phyloP scores from a whole-genome alignment of 306 rosid species.

The Malus domestica region DNA sequence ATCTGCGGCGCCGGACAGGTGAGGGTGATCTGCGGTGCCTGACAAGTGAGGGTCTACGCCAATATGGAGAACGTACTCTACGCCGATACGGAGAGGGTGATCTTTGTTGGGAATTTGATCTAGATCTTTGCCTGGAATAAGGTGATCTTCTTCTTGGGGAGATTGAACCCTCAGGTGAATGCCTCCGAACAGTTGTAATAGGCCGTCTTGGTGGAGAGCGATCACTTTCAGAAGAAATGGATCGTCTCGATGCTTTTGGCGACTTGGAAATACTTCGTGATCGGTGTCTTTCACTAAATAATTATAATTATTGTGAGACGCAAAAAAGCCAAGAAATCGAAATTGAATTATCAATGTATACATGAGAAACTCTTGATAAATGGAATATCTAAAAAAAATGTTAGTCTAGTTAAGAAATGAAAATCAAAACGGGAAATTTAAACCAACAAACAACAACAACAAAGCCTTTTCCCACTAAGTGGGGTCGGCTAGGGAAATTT shows the following conservation, averaged over 20 bases:
- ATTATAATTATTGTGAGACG: constrained; percentile 4
- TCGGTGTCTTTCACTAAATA: constrained; percentile 34
- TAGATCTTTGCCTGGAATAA: constrained; percentile 21
- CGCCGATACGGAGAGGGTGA: constrained; percentile 26
- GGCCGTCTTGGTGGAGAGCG: constrained; percentile 42
- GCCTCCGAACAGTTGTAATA: constrained; percentile 44
- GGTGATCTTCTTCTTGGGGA: constrained; percentile 26
- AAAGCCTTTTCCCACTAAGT: too few species aligned
- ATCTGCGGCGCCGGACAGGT: constrained; percentile 15
- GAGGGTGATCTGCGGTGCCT: constrained; percentile 21
- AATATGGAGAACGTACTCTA: constrained; percentile 14
- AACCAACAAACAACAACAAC: not conserved
- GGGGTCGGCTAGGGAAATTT: not conserved
- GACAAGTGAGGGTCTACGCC: constrained; percentile 11
- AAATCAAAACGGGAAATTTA: not conserved
- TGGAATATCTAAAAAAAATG: not conserved
- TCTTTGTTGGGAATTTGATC: constrained; percentile 14
- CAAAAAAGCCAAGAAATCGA: not conserved
- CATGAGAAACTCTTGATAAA: not conserved
- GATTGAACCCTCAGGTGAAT: constrained; percentile 40
- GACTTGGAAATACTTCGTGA: constrained; percentile 64
- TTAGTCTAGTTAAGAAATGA: too few species aligned
- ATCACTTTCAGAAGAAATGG: constrained; percentile 40
- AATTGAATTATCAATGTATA: constrained; percentile 6
- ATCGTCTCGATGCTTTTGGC: constrained; percentile 40